Conservation (phyloP, 2,329 filamentous ascomycete genomes). For the Calonectria pteridis region DNA sequence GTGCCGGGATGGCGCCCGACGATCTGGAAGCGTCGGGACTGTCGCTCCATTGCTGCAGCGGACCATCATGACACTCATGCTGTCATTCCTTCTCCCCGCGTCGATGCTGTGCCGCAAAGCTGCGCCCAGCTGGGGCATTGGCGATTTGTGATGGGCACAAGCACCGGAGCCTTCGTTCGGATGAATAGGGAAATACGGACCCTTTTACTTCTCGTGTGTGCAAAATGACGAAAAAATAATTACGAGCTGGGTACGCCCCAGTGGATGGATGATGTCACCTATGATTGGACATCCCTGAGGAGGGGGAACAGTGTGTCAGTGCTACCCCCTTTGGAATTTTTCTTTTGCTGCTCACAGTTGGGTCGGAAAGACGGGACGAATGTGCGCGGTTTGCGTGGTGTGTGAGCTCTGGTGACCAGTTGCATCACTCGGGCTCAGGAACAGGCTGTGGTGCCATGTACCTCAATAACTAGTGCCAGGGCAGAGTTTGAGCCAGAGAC, state of each 20-base stretch:
- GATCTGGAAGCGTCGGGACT: background rate
- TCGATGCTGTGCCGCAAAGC: constrained; percentile 8
- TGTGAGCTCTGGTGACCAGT: constrained; percentile 5
- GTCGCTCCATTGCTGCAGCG: background rate
- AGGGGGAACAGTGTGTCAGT: background rate
- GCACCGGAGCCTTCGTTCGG: background rate
- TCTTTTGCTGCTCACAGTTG: background rate
- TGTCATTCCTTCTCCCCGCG: constrained; percentile 11
- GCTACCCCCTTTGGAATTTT: background rate
- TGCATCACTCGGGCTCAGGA: constrained; percentile 7
- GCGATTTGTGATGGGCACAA: background rate
- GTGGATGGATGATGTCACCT: background rate
- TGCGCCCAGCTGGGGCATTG: background rate
- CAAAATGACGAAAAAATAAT: background rate
- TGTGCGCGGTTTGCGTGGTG: constrained; percentile 5
- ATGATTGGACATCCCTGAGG: background rate
- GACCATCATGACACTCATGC: background rate
- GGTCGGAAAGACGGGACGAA: background rate
- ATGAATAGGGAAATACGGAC: background rate
- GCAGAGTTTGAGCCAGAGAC: constrained; percentile 22
- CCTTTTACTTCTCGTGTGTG: background rate
- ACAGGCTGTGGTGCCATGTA: constrained; percentile 19
- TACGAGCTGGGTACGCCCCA: constrained; percentile 2
- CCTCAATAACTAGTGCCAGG: constrained; percentile 13
- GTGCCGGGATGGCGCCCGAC: background rate